Percentiles rank a stretch among this genome's conserved stretches.
phyloP scores from a whole-genome alignment of 768 basidiomycete genomes.

The Pleurotus eryngii region DNA sequence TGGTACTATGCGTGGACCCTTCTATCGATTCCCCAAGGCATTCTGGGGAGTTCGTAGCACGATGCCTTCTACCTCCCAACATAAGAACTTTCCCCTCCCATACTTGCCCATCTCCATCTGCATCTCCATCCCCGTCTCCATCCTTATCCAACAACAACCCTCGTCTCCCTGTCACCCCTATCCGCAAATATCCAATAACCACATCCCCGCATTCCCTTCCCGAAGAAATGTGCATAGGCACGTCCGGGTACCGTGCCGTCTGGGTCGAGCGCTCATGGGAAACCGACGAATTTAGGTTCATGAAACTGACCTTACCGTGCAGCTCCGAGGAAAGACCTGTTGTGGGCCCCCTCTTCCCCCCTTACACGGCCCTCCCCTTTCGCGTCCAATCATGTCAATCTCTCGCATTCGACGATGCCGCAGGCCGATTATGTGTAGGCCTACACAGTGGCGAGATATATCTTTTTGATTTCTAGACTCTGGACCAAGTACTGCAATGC shows the following conservation, averaged over 20 bases:
- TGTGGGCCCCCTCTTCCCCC: constrained; percentile 40
- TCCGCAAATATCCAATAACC: constrained; percentile 17
- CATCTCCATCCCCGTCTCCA: constrained; percentile 2
- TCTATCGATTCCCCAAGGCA: not conserved
- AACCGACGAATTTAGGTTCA: constrained; percentile 42
- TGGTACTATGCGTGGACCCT: not conserved
- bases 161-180: not conserved
- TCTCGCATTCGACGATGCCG: constrained; percentile 54
- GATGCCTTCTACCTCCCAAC: not conserved
- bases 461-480: constrained; percentile 29
- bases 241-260: constrained; percentile 43
- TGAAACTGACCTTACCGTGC: constrained; percentile 45
- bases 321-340: constrained; percentile 15
- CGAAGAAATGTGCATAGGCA: constrained; percentile 35
- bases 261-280: constrained; percentile 54
- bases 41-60: constrained; percentile 1
- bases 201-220: constrained; percentile 22
- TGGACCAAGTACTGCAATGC: not conserved
- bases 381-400: constrained; percentile 40
- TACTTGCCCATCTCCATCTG: constrained; percentile 8
- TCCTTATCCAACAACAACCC: not conserved
- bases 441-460: constrained; percentile 54
- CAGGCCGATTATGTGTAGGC: constrained; percentile 47
- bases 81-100: not conserved
- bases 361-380: constrained; percentile 50